Evolutionary conservation across 2,329 filamentous ascomycete species (phyloP).

Genomic region (Plenodomus lindquistii): DNA sequence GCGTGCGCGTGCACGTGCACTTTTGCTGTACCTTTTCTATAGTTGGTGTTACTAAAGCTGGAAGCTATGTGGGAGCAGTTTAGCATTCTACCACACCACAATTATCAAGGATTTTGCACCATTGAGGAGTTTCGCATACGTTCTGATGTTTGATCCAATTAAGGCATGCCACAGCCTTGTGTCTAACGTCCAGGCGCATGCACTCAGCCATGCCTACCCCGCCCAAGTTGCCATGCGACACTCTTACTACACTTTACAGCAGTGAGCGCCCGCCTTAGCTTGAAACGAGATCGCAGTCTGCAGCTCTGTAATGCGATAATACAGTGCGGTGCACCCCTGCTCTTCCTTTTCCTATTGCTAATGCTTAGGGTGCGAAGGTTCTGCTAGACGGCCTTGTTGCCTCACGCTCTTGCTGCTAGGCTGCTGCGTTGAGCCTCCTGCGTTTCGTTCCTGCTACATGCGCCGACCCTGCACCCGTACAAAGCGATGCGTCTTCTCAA

Average conservation of each 20-base stretch:
- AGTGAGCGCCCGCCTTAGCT: conserved; percentile 1
- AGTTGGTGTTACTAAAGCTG: too few species aligned
- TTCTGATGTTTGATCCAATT: too few species aligned
- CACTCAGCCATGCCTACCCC: conserved; percentile 2
- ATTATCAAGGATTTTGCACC: too few species aligned
- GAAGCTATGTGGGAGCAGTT: too few species aligned
- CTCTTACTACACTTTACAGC: background rate
- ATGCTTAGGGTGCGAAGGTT: background rate
- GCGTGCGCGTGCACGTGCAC: too few species aligned
- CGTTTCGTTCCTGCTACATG: conserved; percentile 1
- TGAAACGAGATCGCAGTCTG: background rate
- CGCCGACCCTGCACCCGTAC: conserved; percentile 2
- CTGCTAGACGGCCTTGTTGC: background rate
- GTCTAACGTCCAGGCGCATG: too few species aligned
- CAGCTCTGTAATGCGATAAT: background rate
- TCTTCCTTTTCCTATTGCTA: background rate
- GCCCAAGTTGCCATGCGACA: conserved; percentile 1
- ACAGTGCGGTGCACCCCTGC: background rate
- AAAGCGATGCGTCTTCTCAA: conserved; percentile 15
- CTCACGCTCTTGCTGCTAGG: conserved; percentile 4
- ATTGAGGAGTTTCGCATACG: too few species aligned
- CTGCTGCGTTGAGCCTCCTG: conserved; percentile 5
- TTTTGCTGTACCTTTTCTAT: too few species aligned
- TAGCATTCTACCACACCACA: too few species aligned
- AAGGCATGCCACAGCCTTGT: too few species aligned